Conservation (phyloP, 768 basidiomycete genomes). For the Amanita molliuscula region DNA sequence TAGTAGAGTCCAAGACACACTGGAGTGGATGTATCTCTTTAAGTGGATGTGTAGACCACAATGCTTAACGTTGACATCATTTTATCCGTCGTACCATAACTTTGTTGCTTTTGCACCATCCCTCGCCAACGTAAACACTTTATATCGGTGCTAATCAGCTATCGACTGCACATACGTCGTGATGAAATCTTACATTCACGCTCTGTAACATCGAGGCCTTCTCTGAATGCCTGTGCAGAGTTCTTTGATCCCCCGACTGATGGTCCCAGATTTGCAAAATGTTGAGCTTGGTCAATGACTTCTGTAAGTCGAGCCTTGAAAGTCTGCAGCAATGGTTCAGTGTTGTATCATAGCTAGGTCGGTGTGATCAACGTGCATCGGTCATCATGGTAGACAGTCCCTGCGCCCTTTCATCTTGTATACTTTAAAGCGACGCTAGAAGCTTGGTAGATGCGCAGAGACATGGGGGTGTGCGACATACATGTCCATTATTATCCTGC, state of each 20-base stretch:
- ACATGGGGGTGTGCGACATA: slow-evolving; percentile 21
- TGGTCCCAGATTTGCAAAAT: slow-evolving; percentile 66
- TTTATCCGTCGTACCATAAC: neutral
- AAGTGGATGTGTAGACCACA: too few relatives aligned
- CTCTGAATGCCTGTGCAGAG: slow-evolving; percentile 66
- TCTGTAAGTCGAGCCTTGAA: slow-evolving; percentile 72
- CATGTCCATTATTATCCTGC: slow-evolving; percentile 80
- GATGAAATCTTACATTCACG: slow-evolving; percentile 62
- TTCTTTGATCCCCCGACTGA: slow-evolving; percentile 45
- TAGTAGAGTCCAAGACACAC: too few relatives aligned
- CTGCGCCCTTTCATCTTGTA: slow-evolving; percentile 65
- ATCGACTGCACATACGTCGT: neutral
- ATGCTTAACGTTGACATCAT: neutral
- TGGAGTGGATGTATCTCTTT: neutral
- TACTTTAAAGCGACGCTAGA: slow-evolving; percentile 28
- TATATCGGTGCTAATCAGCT: neutral
- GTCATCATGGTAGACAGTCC: slow-evolving; percentile 65
- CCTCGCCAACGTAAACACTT: slow-evolving; percentile 1
- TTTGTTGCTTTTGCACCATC: neutral
- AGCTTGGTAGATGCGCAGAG: neutral
- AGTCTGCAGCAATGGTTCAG: slow-evolving; percentile 33
- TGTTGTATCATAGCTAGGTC: neutral
- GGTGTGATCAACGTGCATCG: slow-evolving; percentile 31
- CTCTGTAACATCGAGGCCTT: slow-evolving; percentile 89
- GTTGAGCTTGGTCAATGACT: slow-evolving; percentile 79